Percentiles rank a stretch among this genome's conserved stretches.
These are phyloP conservation scores for Sextonia rubra DNA, from an alignment of 164 flowering plant species.

Conservation along the genomic window DNA sequence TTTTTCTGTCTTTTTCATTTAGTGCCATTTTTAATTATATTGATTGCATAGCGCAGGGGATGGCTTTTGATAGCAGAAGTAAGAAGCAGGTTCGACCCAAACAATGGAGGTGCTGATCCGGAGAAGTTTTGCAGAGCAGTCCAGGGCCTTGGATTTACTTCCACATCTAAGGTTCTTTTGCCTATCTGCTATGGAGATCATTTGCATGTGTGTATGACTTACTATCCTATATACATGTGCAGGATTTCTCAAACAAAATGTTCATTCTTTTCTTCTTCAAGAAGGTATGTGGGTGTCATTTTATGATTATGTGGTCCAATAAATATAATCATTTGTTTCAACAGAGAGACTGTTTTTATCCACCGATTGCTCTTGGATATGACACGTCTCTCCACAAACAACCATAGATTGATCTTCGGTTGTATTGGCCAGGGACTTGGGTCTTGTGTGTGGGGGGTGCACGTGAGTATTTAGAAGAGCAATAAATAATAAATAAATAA, in stretches of 20 bases:
- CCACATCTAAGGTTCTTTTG: slow-evolving; percentile 39
- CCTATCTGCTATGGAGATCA: background rate
- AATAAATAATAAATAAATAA: too few relatives aligned
- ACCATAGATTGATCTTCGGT: too few relatives aligned
- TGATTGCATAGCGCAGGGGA: slow-evolving; percentile 44
- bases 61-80: slow-evolving; percentile 98
- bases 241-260: slow-evolving; percentile 96
- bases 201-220: background rate
- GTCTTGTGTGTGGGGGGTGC: too few relatives aligned
- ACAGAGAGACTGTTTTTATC: too few relatives aligned
- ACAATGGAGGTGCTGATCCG: slow-evolving; percentile 86
- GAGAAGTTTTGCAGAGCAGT: slow-evolving; percentile 54
- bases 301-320: background rate
- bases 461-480: too few relatives aligned
- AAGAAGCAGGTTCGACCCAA: slow-evolving; percentile 89
- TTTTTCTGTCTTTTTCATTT: background rate
- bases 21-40: background rate
- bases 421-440: too few relatives aligned
- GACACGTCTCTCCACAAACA: too few relatives aligned
- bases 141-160: slow-evolving; percentile 65
- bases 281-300: slow-evolving; percentile 21
- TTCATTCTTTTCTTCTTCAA: slow-evolving; percentile 71
- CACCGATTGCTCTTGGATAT: background rate
- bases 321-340: too few relatives aligned
- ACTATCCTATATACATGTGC: slow-evolving; percentile 20